Evolutionary conservation across 768 basidiomycete species (phyloP).

Genomic region (Porpolomopsis calyptriformis): DNA sequence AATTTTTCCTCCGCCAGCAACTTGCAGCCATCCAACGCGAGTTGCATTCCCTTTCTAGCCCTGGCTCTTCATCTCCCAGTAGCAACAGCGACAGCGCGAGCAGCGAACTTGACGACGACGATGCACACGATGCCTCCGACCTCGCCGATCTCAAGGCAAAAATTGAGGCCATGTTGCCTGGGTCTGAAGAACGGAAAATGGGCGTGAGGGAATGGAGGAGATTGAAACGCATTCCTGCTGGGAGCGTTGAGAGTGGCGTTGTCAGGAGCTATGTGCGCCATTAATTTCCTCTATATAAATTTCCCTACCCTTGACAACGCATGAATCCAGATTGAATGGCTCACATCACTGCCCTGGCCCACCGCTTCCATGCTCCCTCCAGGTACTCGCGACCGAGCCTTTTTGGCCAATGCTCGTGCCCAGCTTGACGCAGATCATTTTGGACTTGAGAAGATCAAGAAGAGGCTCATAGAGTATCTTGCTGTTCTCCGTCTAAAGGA

Average conservation of each 20-base stretch:
- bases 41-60: conserved; percentile 37
- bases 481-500: conserved; percentile 66
- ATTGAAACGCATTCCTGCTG: conserved; percentile 77
- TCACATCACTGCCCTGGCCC: conserved; percentile 79
- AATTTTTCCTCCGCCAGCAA: conserved; percentile 77
- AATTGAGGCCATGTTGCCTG: conserved; percentile 63
- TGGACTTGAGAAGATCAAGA: conserved; percentile 88
- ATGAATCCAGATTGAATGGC: conserved; percentile 70
- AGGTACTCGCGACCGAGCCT: conserved; percentile 31
- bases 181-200: conserved; percentile 73
- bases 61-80: conserved; percentile 14
- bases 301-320: background rate
- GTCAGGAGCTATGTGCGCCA: conserved; percentile 69
- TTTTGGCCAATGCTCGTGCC: conserved; percentile 58
- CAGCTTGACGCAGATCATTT: conserved; percentile 88
- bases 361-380: conserved; percentile 24
- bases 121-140: conserved; percentile 73
- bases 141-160: conserved; percentile 59
- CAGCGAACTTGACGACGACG: conserved; percentile 64
- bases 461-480: conserved; percentile 82
- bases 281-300: background rate
- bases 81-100: conserved; percentile 21
- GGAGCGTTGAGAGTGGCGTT: conserved; percentile 86
- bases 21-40: conserved; percentile 73
- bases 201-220: conserved; percentile 76